Conservation (phyloP, 176 grass and related monocot genomes). For the Lolium perenne region DNA sequence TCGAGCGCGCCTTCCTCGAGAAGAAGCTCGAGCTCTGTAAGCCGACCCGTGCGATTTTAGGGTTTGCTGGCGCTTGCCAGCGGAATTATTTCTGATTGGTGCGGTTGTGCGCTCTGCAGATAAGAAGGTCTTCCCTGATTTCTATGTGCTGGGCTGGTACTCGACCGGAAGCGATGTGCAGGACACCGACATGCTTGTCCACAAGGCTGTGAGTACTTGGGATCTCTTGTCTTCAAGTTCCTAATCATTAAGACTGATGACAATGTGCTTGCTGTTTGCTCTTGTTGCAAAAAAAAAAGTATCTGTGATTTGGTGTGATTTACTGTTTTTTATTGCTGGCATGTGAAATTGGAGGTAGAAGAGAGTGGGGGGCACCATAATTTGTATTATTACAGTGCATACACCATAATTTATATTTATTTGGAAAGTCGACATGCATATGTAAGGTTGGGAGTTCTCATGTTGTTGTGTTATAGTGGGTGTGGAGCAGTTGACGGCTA, state of each 20-base stretch:
- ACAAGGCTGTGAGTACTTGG: constrained; percentile 81
- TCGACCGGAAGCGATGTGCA: constrained; percentile 93
- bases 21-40: constrained; percentile 99
- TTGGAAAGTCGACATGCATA: not conserved
- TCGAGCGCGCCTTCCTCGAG: constrained; percentile 94
- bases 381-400: not conserved
- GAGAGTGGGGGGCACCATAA: not conserved
- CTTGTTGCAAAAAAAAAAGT: not conserved
- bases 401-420: no score
- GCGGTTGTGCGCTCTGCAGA: constrained; percentile 57
- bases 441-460: not conserved
- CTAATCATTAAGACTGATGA: not conserved
- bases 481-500: not conserved
- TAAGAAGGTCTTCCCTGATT: constrained; percentile 98
- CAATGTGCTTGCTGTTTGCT: constrained; percentile 26
- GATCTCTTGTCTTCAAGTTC: not conserved
- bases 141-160: constrained; percentile 95
- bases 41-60: constrained; percentile 3
- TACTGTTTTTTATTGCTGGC: not conserved
- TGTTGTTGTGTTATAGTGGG: not conserved
- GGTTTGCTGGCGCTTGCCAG: not conserved
- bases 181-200: constrained; percentile 89
- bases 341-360: not conserved
- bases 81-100: constrained; percentile 31
- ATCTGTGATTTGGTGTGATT: not conserved